These are phyloP conservation scores for Ottelia alismoides DNA, from an alignment of 106 monocot species.

Conservation along the genomic window DNA sequence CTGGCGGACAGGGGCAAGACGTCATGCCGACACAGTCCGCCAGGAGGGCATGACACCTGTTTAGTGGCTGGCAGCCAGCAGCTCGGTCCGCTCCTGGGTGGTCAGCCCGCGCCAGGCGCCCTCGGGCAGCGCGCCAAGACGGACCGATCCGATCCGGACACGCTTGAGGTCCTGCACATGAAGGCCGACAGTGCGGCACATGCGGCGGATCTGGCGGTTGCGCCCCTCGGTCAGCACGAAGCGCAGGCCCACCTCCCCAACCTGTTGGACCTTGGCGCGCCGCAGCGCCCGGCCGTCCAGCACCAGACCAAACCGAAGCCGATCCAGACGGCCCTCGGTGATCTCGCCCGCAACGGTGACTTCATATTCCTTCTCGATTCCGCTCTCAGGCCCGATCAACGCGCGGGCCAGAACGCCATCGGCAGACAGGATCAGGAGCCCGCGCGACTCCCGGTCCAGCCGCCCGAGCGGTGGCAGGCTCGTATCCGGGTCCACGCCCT, in stretches of 20 bases:
- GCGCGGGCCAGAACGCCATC: not conserved
- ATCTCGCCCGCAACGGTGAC: not conserved
- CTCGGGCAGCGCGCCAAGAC: not conserved
- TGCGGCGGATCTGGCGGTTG: constrained; percentile 1
- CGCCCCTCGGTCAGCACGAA: not conserved
- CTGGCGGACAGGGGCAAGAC: no score
- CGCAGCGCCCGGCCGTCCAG: not conserved
- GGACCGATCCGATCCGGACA: not conserved
- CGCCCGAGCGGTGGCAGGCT: no score
- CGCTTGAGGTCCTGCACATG: not conserved
- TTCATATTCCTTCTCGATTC: not conserved
- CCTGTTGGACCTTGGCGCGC: not conserved
- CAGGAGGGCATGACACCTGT: no score
- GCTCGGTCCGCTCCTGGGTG: not conserved
- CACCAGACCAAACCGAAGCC: not conserved
- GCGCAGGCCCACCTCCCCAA: not conserved
- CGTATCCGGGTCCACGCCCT: no score
- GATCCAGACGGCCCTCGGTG: not conserved
- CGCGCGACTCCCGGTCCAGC: no score
- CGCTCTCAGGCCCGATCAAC: not conserved
- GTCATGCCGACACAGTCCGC: no score
- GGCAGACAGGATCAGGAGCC: not conserved
- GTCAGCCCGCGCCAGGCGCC: not conserved
- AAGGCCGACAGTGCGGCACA: not conserved
- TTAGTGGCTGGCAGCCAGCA: no score